Evolutionary conservation across 441 rosid species (phyloP), one percentile per base, ranked within the genome.

Genomic region (Hypseocharis bilobata): DNA sequence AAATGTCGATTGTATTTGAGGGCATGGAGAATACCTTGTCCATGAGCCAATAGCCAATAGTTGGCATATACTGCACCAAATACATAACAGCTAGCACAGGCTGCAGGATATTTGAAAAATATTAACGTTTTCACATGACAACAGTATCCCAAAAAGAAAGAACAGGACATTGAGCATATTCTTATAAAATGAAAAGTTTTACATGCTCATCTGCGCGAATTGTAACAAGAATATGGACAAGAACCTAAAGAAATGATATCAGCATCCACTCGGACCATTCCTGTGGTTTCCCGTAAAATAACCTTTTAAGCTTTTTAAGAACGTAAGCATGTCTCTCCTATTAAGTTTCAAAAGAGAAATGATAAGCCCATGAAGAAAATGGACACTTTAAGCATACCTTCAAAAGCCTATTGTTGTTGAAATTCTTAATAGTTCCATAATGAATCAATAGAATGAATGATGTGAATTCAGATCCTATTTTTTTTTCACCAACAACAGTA

Each of bases 21-120:
- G 20, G 63, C 49, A 20, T 54, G 58, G 60, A 68, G 70, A 52
- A 70, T 84, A 92, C 96, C 96, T 85, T 88, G 82, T 92, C 98
- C 96, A 92, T 92, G 59, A 92, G 86, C 95, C 95, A 89, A 72
- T 78, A 84, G 75, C 96, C 98, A 47, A 89, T 60, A 26, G 79
- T 78, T 34, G 96, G 96, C 86, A 88, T 81, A 82, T 88, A 88
- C 69, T 92, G 98, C 74, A 89, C 88, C 59, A 89, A 74, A 78
- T 89, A 92, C 90, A 89, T 83, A 54, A 92, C 92, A 34, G 83
- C 84, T 17, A 92, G 82, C 28, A 89, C 96, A 68, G 98, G 98
- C 98, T 88, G 92, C 71, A 73, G 79, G 57, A 32, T 7, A 54
- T n/a, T 29, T 26, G 16, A 26, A 28, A 47, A 59, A 34, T 55